Evolutionary conservation across 2,329 filamentous ascomycete genomes (phyloP), one percentile per base, ranked within the genome.

Genomic region (Apiospora phragmitis): DNA sequence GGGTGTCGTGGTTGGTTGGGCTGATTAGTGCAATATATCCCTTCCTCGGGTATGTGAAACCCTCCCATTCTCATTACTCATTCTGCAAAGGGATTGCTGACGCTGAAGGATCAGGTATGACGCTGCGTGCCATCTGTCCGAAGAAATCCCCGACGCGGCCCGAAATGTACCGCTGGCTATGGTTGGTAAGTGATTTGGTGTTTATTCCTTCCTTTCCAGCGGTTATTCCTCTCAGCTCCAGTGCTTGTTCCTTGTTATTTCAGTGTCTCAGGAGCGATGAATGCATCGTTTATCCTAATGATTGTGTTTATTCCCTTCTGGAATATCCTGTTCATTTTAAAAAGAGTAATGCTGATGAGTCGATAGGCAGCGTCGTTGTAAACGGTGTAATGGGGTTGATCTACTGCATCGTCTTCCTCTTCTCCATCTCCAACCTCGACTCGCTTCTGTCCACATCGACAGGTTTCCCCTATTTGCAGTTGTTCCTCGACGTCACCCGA

Each of bases 361-460:
- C n/a, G n/a, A n/a, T n/a, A n/a, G n/a, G 79, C 5, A 79, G 77
- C 49, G 77, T 80, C 1, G 68, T 79, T 0, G 75, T 84, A 47
- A 87, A 87, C 67, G 85, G 84, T 0, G 67, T 86, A 0, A 80
- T 86, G 66, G 85, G 84, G 3, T 76, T 86, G 1, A 76, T 77
- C 3, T 85, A 82, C 72, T 78, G 77, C 42, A 78, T 85, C 68
- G 76, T 85, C 7, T 75, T 87, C 0, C 77, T 86, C 1, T 87
- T 82, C 75, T 82, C 79, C 0, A 79, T 84, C 0, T 83, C 83
- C 0, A 76, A 80, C 26, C 77, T 86, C 1, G 75, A 83, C 0
- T 73, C 75, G 0, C 74, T 86, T 3, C 77, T 85, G 2, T 66
- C 77, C 0, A 83, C 83, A 0, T 78, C 80, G 0, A 84, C 81